A percentile compares a stretch with the other conserved stretches of the same genome.
phyloP scores from a whole-genome alignment of 148 eudicot genomes.

The Nepenthes gracilis region DNA sequence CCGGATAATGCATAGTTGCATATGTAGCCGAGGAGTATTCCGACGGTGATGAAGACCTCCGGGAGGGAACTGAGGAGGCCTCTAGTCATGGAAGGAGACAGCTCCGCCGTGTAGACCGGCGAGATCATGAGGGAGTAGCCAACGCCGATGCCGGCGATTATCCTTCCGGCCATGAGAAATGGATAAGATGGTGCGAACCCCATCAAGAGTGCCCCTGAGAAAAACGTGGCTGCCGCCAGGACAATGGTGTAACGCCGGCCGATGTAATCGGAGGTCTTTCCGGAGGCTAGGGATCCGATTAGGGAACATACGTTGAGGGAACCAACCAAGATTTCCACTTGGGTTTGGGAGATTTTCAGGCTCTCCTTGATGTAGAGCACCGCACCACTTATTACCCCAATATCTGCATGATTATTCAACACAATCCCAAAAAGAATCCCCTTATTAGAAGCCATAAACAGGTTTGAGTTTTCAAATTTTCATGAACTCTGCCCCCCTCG shows the following conservation, averaged over 20 bases:
- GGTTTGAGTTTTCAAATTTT: no score
- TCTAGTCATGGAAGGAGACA: conserved; percentile 66
- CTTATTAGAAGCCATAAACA: background rate
- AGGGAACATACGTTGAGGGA: conserved; percentile 61
- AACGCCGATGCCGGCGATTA: conserved; percentile 78
- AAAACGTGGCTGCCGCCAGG: conserved; percentile 57
- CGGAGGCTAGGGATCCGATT: conserved; percentile 65
- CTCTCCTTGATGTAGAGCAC: conserved; percentile 48
- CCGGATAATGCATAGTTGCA: conserved; percentile 51
- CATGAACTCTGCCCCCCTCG: no score
- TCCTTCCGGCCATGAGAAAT: conserved; percentile 60
- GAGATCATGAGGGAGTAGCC: conserved; percentile 93
- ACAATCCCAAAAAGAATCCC: background rate
- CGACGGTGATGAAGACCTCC: conserved; percentile 72
- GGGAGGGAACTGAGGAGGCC: conserved; percentile 76
- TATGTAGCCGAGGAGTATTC: conserved; percentile 64
- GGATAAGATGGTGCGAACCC: conserved; percentile 68
- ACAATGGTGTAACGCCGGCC: conserved; percentile 88
- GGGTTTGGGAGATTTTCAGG: conserved; percentile 33
- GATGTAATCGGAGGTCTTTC: conserved; percentile 69
- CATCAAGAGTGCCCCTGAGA: conserved; percentile 73
- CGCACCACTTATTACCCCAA: conserved; percentile 93
- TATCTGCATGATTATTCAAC: conserved; percentile 28
- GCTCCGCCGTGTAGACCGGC: conserved; percentile 79
- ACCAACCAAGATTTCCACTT: conserved; percentile 64